Evolutionary conservation across 1,139 yeast species (phyloP).

Genomic region (Candida anutae): DNA sequence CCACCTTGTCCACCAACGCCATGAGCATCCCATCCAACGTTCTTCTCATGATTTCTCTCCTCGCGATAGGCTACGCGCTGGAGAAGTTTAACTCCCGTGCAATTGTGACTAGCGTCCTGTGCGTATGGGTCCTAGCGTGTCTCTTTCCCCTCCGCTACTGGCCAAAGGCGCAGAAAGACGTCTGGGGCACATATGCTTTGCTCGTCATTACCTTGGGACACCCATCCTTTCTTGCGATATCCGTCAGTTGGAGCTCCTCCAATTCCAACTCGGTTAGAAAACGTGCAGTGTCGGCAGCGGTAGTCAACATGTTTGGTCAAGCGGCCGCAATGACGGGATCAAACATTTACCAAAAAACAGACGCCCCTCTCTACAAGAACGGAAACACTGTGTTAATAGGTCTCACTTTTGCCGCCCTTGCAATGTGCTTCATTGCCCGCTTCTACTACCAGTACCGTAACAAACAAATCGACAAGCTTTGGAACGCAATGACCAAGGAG

Average conservation of each 20-base stretch:
- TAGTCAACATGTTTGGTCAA: slow-evolving; percentile 12
- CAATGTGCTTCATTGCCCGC: slow-evolving; percentile 6
- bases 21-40: slow-evolving; percentile 13
- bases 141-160: slow-evolving; percentile 11
- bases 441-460: slow-evolving; percentile 43
- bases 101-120: slow-evolving; percentile 6
- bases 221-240: slow-evolving; percentile 9
- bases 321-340: slow-evolving; percentile 9
- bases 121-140: slow-evolving; percentile 8
- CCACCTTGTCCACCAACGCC: slow-evolving; percentile 13
- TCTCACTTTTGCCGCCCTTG: slow-evolving; percentile 8
- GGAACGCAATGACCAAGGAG: slow-evolving; percentile 41
- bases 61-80: slow-evolving; percentile 7
- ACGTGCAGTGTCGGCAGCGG: slow-evolving; percentile 13
- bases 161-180: slow-evolving; percentile 10
- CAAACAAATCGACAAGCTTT: slow-evolving; percentile 30
- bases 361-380: slow-evolving; percentile 10
- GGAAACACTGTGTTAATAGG: slow-evolving; percentile 9
- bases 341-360: slow-evolving; percentile 10
- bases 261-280: slow-evolving; percentile 12
- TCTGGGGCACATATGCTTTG: slow-evolving; percentile 14
- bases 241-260: slow-evolving; percentile 12
- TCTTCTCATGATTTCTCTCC: slow-evolving; percentile 9
- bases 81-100: slow-evolving; percentile 9
- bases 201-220: slow-evolving; percentile 10